Base-by-base conservation (phyloP, 2,329 filamentous ascomycete species). In the Cryoendolithus antarcticus region DNA sequence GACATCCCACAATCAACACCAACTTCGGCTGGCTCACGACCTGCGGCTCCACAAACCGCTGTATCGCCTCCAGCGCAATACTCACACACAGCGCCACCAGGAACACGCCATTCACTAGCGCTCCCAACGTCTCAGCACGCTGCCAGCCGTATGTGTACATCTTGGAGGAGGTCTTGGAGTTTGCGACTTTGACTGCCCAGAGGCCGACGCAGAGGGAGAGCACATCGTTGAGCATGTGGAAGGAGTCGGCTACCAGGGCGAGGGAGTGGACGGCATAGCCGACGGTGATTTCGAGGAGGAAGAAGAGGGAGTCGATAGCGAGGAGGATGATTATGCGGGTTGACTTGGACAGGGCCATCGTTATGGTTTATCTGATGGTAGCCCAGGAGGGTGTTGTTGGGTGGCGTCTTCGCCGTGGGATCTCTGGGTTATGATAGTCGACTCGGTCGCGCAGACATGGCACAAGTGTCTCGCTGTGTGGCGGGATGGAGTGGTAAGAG, bases 161-260 rank as follows among this genome's bases (percentile, higher is more conserved):
- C 54, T 93, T 88, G 6, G 86, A 93, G 43, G 61, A 71, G 0
- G 80, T 83, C 48, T 80, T 83, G 54, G 83, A 78, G 59, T 83
- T 83, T 19, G 88, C 85, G 37, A 93, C 83, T 46, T 81, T 84
- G 39, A 98, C 91, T 38, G 91, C 91, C 89, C 91, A 98, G 31
- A 96, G 64, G 48, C 91, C 91, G 45, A 98, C 89, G 41, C 80
- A 74, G 9, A 98, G 69, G 1, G 91, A 96, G 44, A 98, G 80
- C 52, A 98, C 91, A 74, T 98, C 91, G 68, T 98, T 98, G 44
- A 98, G 71, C 91, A 98, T 98, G 65, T 98, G 91, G 62, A 98
- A 98, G 44, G 91, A 86, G 67, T 98, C 91, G 39, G 91, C 91
- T 57, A 93, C 86, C 43, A 98, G 74, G 30, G 91, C 91, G 51